phyloP scores from a whole-genome alignment of 371 early-diverging fungal species.

The Syncephalastrum contaminatum region DNA sequence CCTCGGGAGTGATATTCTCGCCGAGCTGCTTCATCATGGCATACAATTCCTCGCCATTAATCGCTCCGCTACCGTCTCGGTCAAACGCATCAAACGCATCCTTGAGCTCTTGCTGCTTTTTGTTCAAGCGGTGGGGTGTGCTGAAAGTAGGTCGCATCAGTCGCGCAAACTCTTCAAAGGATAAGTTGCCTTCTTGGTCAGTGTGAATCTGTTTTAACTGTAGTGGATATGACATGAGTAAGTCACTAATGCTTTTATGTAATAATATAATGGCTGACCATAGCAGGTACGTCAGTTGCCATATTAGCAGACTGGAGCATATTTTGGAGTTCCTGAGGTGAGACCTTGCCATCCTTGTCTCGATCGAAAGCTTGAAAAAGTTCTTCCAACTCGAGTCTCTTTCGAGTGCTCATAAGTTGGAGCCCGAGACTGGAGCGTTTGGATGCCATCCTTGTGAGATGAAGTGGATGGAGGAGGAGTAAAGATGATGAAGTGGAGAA shows the following conservation, averaged over 20 bases:
- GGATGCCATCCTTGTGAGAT: constrained; percentile 13
- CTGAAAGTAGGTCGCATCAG: constrained; percentile 44
- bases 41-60: constrained; percentile 35
- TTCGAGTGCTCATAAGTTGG: constrained; percentile 35
- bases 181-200: constrained; percentile 22
- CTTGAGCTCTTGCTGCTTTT: constrained; percentile 36
- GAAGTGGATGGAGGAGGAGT: not conserved
- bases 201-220: constrained; percentile 19
- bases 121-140: constrained; percentile 26
- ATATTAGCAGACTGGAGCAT: constrained; percentile 34
- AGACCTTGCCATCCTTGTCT: constrained; percentile 37
- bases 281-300: not conserved
- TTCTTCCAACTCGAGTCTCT: constrained; percentile 33
- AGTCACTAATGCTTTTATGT: not conserved
- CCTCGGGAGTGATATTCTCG: constrained; percentile 31
- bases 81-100: constrained; percentile 51
- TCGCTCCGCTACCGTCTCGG: constrained; percentile 38
- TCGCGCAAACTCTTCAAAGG: constrained; percentile 41
- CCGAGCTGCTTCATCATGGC: constrained; percentile 52
- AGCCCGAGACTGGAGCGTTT: constrained; percentile 38
- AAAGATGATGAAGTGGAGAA: too few relatives aligned
- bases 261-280: too few relatives aligned
- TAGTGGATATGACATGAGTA: not conserved
- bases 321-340: constrained; percentile 26
- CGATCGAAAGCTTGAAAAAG: constrained; percentile 40